Evolutionary conservation across 176 grass and related monocot genomes (phyloP).

Genomic region (Eragrostis nindensis): DNA sequence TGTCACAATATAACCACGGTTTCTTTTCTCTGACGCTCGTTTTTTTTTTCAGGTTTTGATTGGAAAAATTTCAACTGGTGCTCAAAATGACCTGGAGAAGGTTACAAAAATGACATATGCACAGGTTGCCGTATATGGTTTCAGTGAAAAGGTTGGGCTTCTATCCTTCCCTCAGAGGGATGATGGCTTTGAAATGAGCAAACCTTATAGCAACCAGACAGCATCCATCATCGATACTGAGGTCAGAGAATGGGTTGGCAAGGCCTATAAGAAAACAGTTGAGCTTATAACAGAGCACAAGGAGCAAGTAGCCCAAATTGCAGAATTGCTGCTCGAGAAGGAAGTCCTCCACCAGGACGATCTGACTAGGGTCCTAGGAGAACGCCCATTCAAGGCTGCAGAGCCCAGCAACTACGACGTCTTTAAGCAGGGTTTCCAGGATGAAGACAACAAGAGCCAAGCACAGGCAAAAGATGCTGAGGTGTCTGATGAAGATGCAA

Average conservation of each 20-base stretch:
- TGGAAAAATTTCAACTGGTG: constrained; percentile 96
- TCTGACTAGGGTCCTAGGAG: constrained; percentile 72
- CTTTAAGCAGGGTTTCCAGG: constrained; percentile 79
- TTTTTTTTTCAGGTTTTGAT: constrained; percentile 76
- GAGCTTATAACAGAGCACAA: constrained; percentile 86
- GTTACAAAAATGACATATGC: constrained; percentile 99
- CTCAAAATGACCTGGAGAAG: constrained; percentile 97
- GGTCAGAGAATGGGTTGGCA: constrained; percentile 92
- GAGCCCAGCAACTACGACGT: constrained; percentile 83
- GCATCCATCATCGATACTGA: constrained; percentile 85
- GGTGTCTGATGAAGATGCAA: constrained; percentile 43
- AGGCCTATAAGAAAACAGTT: constrained; percentile 72
- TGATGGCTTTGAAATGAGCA: constrained; percentile 91
- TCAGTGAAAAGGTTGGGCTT: constrained; percentile 95
- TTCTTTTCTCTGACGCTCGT: neutral
- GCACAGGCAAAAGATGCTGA: constrained; percentile 26
- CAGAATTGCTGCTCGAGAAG: constrained; percentile 89
- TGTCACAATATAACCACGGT: neutral
- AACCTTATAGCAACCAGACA: constrained; percentile 94
- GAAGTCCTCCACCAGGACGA: constrained; percentile 97
- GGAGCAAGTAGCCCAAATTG: constrained; percentile 72
- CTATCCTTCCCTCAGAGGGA: constrained; percentile 94
- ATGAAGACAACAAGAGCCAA: constrained; percentile 53
- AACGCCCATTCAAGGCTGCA: constrained; percentile 71
- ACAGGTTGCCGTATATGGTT: constrained; percentile 90